These are phyloP conservation scores for Helminthosporium solani DNA, from an alignment of 2,329 filamentous ascomycete genomes.

Conservation along the genomic window DNA sequence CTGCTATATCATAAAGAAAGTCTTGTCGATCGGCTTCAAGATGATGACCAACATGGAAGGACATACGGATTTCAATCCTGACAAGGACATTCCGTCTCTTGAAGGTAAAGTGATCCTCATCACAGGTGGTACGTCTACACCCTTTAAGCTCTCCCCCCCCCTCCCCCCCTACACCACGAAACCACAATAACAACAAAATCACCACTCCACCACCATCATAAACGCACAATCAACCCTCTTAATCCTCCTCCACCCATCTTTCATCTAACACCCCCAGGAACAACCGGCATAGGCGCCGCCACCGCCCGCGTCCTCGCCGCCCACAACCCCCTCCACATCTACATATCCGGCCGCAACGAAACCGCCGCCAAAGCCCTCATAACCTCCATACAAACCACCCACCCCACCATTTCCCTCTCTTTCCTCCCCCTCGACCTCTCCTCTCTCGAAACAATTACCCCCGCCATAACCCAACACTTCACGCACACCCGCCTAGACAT, in stretches of 20 bases:
- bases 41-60: background rate
- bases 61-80: conserved; percentile 15
- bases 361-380: conserved; percentile 39
- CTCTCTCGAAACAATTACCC: conserved; percentile 33
- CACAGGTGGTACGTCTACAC: conserved; percentile 19
- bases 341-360: conserved; percentile 45
- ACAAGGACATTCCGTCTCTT: conserved; percentile 20
- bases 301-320: conserved; percentile 43
- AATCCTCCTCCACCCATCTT: background rate
- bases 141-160: too few relatives aligned
- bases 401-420: conserved; percentile 29
- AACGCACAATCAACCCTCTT: background rate
- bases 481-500: conserved; percentile 41
- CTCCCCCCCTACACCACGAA: too few relatives aligned
- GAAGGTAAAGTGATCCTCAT: conserved; percentile 24
- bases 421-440: conserved; percentile 41
- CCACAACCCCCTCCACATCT: conserved; percentile 46
- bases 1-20: background rate
- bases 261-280: conserved; percentile 29
- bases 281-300: conserved; percentile 47
- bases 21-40: background rate
- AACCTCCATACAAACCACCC: conserved; percentile 25
- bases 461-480: conserved; percentile 31
- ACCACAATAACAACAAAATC: too few relatives aligned
- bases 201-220: too few relatives aligned